Evolutionary conservation across 2,329 filamentous ascomycete species (phyloP), one percentile per base, ranked within the genome.

Genomic region (Colletotrichum endophyticum): DNA sequence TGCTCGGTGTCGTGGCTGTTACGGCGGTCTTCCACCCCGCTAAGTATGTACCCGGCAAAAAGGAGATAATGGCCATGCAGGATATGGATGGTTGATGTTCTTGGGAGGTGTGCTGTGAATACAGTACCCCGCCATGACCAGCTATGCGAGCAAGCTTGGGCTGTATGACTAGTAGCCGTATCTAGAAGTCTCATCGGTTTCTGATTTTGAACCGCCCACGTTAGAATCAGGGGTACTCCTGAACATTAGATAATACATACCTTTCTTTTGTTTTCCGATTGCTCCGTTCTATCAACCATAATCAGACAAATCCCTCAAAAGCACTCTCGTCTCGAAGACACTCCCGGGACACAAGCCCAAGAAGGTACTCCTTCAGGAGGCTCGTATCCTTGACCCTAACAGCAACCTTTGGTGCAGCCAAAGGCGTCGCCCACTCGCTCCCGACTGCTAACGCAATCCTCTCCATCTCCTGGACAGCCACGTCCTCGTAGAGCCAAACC

Each of bases 1-100:
- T 86, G 84, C 68, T 75, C 9, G 27, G 27, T 11, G 30, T 81
- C 13, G 79, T 80, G 11, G 74, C 75, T 53, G 44, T 53, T 13
- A 22, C 44, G 44, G 44, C 44, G 11, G n/a, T 53, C 44, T 13
- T 53, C 11, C 44, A 53, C 44, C 44, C 25, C 25, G 25, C 56
- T 8, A 59, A 59, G 56, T 30, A 59, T 22, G 56, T 59, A 25
- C 56, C 56, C 12, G 56, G 56, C 8, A 59, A 27, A 30, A 59
- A 59, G 25, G 56, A 59, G 56, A 30, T 59, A 12, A 59, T 59
- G 56, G 56, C 56, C 6, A 59, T 59, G 56, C 25, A 59, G 56
- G 25, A 59, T 59, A 59, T 59, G 56, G 25, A 59, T 59, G 56
- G 56, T n/a, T 59, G 56, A 59, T 19, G 56, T 59, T 59, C 25